These are phyloP conservation scores for Collybia nuda DNA, from an alignment of 768 basidiomycete genomes.

Conservation along the genomic window DNA sequence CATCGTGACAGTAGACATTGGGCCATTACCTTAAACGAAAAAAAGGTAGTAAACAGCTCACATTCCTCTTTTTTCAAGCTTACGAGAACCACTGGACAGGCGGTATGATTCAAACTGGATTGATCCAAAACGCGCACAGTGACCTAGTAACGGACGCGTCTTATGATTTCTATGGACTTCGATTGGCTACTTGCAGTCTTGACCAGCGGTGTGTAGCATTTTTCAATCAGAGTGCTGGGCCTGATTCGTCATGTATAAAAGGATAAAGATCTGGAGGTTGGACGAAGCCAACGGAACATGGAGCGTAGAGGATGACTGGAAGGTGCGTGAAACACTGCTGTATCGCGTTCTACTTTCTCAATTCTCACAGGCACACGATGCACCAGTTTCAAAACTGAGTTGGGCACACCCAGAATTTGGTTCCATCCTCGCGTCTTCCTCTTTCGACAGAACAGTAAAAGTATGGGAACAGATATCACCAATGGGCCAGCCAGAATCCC, in stretches of 20 bases:
- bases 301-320: slow-evolving; percentile 89
- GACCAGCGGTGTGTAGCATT: slow-evolving; percentile 65
- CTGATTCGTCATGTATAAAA: slow-evolving; percentile 22
- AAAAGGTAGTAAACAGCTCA: too few species aligned
- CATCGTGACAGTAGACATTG: too few species aligned
- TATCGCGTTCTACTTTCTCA: background rate
- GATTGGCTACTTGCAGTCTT: slow-evolving; percentile 77
- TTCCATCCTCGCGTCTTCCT: slow-evolving; percentile 79
- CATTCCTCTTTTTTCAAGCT: too few species aligned
- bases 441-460: slow-evolving; percentile 90
- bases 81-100: too few species aligned
- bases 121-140: slow-evolving; percentile 75
- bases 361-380: slow-evolving; percentile 81
- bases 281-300: slow-evolving; percentile 74
- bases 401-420: slow-evolving; percentile 97
- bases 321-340: slow-evolving; percentile 42
- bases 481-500: slow-evolving; percentile 24
- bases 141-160: slow-evolving; percentile 85
- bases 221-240: background rate
- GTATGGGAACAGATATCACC: slow-evolving; percentile 77
- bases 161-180: slow-evolving; percentile 89
- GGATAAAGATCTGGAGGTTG: slow-evolving; percentile 85
- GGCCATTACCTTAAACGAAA: too few species aligned
- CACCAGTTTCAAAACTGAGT: slow-evolving; percentile 76
- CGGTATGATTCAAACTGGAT: slow-evolving; percentile 74